Base-by-base conservation (phyloP, 352 stramenopile genomes). In the Phytopythium kandeliae region DNA sequence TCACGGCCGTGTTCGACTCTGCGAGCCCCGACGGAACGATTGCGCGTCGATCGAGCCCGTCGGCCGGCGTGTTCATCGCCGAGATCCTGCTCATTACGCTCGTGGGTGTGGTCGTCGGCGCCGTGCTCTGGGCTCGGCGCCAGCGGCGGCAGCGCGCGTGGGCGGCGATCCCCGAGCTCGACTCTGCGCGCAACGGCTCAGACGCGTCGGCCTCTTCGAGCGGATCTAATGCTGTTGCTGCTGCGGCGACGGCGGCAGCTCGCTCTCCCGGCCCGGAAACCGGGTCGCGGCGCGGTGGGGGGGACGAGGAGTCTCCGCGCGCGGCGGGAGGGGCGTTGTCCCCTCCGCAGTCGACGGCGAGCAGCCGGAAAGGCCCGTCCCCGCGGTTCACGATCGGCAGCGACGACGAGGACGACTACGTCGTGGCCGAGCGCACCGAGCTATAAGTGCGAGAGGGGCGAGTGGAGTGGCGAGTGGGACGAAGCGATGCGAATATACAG, bases 41-140 rank as follows among this genome's bases (percentile, higher is more conserved):
- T 10, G 57, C 51, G n/a, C 21, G 47, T 6, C 50, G 59, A 43
- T 62, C 58, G n/a, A 71, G 49, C 19, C 48, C 51, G 15, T 44
- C 48, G 17, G 53, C 60, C 16, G 58, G 55, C 17, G 56, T 58
- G 16, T 87, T 86, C 40, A 71, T 87, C n/a, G 68, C 52, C 0
- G 64, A 86, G 60, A 55, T 82, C 44, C 47, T 84, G 17, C 44
- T 76, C 25, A 63, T 88, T 33, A 80, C 73, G 37, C 43, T 86
- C 3, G 58, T 86, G 4, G 75, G 79, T 9, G 21, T 91, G n/a
- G 55, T 78, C 22, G 57, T 86, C 15, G 53, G 69, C n/a, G 68
- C 73, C 22, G 64, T 85, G 15, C 53, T 70, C 0, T 76, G 67
- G 67, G 68, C 60, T 10, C 67, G 59, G 48, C 69, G 62, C n/a